phyloP scores from a whole-genome alignment of 2,329 filamentous ascomycete genomes.

The Fusarium compactum region DNA sequence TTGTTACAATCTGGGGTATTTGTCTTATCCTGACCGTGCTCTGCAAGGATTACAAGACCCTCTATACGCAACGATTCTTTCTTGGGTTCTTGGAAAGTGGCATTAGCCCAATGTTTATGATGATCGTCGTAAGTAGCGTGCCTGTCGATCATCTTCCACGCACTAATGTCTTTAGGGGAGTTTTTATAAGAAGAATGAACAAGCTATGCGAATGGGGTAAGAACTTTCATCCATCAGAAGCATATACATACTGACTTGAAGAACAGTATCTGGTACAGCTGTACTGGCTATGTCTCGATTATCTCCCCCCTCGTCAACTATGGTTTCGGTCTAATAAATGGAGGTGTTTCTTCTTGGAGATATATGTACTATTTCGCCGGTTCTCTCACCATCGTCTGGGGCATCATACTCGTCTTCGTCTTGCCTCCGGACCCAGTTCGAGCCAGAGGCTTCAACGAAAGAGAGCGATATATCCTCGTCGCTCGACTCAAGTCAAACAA shows the following conservation, averaged over 20 bases:
- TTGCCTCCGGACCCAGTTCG: slow-evolving; percentile 57
- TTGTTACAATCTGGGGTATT: slow-evolving; percentile 51
- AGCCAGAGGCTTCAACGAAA: slow-evolving; percentile 47
- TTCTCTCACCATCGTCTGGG: slow-evolving; percentile 56
- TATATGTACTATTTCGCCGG: slow-evolving; percentile 49
- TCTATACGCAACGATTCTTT: slow-evolving; percentile 64
- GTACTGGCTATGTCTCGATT: slow-evolving; percentile 58
- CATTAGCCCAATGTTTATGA: slow-evolving; percentile 68
- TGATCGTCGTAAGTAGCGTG: slow-evolving; percentile 56
- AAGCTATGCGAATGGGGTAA: slow-evolving; percentile 53
- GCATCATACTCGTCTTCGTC: slow-evolving; percentile 53
- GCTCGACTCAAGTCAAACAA: slow-evolving; percentile 50
- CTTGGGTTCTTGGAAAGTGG: slow-evolving; percentile 67
- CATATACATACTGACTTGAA: background rate
- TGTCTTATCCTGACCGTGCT: slow-evolving; percentile 54
- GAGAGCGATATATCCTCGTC: slow-evolving; percentile 48
- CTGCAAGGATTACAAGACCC: slow-evolving; percentile 53
- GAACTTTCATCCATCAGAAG: background rate
- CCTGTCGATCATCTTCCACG: background rate
- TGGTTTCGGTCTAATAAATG: slow-evolving; percentile 58
- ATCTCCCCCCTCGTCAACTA: slow-evolving; percentile 62
- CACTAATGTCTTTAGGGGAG: slow-evolving; percentile 31
- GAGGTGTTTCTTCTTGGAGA: slow-evolving; percentile 49
- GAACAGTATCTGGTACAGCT: slow-evolving; percentile 55
- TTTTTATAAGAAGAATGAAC: slow-evolving; percentile 58